Evolutionary conservation across 352 stramenopile species (phyloP).

Genomic region (Phytophthora capsici): DNA sequence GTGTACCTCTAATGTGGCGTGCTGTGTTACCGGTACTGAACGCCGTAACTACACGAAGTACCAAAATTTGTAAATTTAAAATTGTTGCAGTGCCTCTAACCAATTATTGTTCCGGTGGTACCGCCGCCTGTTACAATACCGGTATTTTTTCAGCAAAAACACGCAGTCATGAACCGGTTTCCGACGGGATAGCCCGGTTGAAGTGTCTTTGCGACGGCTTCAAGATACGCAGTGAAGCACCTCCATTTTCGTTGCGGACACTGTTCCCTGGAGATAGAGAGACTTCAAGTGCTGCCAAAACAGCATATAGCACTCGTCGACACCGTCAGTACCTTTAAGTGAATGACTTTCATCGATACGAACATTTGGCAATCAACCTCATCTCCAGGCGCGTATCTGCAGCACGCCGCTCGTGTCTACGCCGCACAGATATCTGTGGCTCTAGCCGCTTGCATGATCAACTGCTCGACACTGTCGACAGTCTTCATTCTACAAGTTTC

Average conservation of each 20-base stretch:
- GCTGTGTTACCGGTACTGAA: too few relatives aligned
- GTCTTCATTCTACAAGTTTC: conserved; percentile 19
- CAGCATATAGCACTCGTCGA: not conserved
- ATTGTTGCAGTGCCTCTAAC: too few relatives aligned
- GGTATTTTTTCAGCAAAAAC: conserved; percentile 1
- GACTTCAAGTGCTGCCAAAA: not conserved
- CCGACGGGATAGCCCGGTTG: conserved; percentile 8
- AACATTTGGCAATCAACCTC: conserved; percentile 1
- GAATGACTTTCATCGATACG: not conserved
- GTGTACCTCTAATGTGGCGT: too few relatives aligned
- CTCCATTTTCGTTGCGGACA: conserved; percentile 2
- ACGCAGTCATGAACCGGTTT: conserved; percentile 6
- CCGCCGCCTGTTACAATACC: too few relatives aligned
- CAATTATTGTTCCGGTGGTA: not conserved
- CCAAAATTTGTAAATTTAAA: too few relatives aligned
- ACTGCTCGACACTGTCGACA: not conserved
- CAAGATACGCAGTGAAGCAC: conserved; percentile 4
- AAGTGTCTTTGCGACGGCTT: conserved; percentile 18
- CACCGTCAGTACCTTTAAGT: not conserved
- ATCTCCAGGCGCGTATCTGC: conserved; percentile 17
- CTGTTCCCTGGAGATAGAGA: conserved; percentile 5
- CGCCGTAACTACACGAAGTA: too few relatives aligned
- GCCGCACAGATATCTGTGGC: conserved; percentile 1
- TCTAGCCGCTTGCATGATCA: not conserved
- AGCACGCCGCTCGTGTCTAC: conserved; percentile 16